Evolutionary conservation across 1,284 basidiomycete genomes (phyloP), one percentile per base, ranked within the genome.

Genomic region (Trametes pubescens): DNA sequence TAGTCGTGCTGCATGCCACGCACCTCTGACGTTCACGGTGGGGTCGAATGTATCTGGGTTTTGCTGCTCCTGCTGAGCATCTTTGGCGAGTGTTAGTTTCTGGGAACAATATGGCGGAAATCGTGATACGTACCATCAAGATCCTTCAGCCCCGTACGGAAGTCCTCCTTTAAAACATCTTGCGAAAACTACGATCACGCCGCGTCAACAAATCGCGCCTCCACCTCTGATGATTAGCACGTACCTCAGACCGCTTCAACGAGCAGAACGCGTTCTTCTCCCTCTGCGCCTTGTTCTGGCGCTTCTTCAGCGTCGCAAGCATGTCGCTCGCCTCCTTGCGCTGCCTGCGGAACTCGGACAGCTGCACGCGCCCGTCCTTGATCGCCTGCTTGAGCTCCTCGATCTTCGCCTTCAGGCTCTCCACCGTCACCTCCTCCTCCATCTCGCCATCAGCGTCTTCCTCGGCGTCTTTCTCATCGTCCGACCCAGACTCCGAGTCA

Each of bases 261-360:
- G 86, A 84, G 69, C 87, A 89, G 69, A 86, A 87, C 0, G 81
- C 83, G 67, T 88, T 88, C 77, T 88, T 88, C 62, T 84, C 82
- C 67, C 79, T 80, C 68, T 88, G 86, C 0, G 78, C 77, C 62
- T 81, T 82, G 4, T 69, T 71, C 37, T 80, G 72, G 62, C 76
- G 76, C 72, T 86, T 86, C 73, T 82, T 82, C 29, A 84, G 66
- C 11, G 71, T 79, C 1, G 82, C 78, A 29, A 86, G 73, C 58
- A 73, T 73, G 66, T 86, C 84, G 13, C 64, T 68, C 4, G 83
- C 82, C 24, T 83, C 81, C 73, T 86, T 86, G 63, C 79, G 81
- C 58, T 77, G 69, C 63, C 76, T 76, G 16, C 80, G 78, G 26
- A 75, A 77, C 32, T 78, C 78, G 6, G 76, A 77, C 8, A 82